Conservation (phyloP, 2,329 filamentous ascomycete genomes). For the Ophiostoma tasmaniense region DNA sequence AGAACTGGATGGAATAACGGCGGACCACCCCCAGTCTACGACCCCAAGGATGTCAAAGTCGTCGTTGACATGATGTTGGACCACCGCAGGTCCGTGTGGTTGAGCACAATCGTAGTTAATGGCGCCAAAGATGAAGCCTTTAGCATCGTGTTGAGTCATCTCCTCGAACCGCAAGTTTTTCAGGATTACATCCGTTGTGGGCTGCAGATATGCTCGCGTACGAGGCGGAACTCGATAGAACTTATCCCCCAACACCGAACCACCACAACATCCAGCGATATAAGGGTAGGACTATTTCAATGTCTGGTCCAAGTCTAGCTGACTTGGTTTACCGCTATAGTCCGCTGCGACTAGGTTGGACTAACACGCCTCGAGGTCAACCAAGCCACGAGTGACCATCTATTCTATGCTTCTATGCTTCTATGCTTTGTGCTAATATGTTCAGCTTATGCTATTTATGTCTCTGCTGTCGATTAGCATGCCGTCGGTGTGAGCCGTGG, state of each 20-base stretch:
- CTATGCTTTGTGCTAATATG: neutral
- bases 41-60: neutral
- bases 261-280: no score
- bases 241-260: no score
- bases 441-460: neutral
- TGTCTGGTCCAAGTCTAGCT: no score
- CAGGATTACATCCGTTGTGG: neutral
- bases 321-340: no score
- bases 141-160: neutral
- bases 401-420: no score
- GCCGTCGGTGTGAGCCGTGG: neutral
- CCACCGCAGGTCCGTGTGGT: neutral
- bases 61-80: neutral
- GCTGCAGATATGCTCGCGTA: neutral
- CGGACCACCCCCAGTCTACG: neutral
- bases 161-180: neutral
- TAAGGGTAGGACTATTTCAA: no score
- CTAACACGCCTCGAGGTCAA: neutral
- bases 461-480: neutral
- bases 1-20: neutral
- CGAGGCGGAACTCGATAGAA: no score
- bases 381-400: neutral
- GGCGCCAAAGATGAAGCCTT: neutral
- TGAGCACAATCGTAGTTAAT: slow-evolving; percentile 1
- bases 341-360: no score